Percentiles rank a stretch among this genome's conserved stretches.
Evolutionary conservation across 495 filamentous ascomycete species (phyloP).

Genomic region (Mycothermus thermophilus): DNA sequence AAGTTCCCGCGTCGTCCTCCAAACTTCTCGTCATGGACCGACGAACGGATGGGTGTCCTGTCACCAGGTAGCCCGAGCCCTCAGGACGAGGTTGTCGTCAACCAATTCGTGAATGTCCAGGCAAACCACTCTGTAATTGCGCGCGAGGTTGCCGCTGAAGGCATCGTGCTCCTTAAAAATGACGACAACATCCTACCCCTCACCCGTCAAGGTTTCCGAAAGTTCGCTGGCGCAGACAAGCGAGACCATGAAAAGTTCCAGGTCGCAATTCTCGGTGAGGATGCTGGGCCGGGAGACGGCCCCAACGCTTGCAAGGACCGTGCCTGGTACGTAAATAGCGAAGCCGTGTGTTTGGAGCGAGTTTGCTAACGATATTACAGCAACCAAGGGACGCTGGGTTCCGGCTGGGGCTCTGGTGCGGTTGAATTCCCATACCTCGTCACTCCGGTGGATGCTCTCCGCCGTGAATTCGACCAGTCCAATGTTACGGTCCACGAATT

Average conservation of each 20-base stretch:
- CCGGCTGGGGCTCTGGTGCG: constrained; percentile 83
- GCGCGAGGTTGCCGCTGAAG: constrained; percentile 64
- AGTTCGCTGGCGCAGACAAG: constrained; percentile 11
- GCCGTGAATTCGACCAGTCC: constrained; percentile 43
- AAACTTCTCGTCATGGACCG: constrained; percentile 86
- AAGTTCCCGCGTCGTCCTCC: constrained; percentile 56
- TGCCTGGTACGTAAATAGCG: constrained; percentile 10
- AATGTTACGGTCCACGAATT: constrained; percentile 46
- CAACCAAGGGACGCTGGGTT: constrained; percentile 71
- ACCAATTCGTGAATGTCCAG: constrained; percentile 62
- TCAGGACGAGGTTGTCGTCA: constrained; percentile 48
- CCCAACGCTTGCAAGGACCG: constrained; percentile 67
- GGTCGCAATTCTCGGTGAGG: constrained; percentile 75
- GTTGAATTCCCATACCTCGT: constrained; percentile 79
- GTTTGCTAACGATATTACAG: no score
- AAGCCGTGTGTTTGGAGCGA: no score
- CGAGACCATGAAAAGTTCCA: constrained; percentile 32
- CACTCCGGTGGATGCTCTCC: constrained; percentile 53
- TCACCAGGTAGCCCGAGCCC: constrained; percentile 47
- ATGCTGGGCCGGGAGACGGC: constrained; percentile 55
- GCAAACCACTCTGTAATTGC: constrained; percentile 57
- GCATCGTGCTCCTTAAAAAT: constrained; percentile 79
- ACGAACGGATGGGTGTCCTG: constrained; percentile 50
- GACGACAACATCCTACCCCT: constrained; percentile 51
- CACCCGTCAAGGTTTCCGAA: constrained; percentile 21